Evolutionary conservation across 495 filamentous ascomycete species (phyloP).

Genomic region (Lindgomyces ingoldianus): DNA sequence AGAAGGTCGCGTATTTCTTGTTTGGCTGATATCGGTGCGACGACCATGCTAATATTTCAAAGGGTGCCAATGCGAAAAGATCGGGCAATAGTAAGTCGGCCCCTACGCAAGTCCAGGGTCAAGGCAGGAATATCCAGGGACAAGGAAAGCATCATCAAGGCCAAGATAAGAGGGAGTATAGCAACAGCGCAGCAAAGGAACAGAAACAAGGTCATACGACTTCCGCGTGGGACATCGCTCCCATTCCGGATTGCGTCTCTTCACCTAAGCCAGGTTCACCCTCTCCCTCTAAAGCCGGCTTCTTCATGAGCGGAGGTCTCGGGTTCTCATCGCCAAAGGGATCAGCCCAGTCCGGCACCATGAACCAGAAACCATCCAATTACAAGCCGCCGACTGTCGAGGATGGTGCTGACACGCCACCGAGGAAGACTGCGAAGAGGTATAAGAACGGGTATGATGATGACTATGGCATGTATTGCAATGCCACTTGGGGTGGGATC

Average conservation of each 20-base stretch:
- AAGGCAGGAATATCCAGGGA: too few species aligned
- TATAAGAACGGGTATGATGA: conserved; percentile 9
- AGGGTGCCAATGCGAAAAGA: too few species aligned
- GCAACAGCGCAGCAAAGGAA: too few species aligned
- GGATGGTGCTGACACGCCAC: neutral
- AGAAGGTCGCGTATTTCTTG: too few species aligned
- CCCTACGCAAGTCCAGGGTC: too few species aligned
- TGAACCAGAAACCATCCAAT: neutral
- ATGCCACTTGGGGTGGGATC: neutral
- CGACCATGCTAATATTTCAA: too few species aligned
- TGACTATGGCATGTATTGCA: conserved; percentile 1
- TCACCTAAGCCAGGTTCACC: neutral
- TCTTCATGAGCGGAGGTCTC: conserved; percentile 8
- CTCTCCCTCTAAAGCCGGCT: neutral
- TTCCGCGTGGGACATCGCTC: neutral
- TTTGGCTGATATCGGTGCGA: too few species aligned
- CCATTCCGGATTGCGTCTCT: neutral
- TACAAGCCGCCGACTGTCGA: conserved; percentile 10
- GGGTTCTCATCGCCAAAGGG: neutral
- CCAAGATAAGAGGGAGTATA: too few species aligned
- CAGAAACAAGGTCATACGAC: too few species aligned
- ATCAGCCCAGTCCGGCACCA: neutral
- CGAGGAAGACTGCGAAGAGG: neutral
- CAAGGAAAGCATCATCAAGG: too few species aligned
- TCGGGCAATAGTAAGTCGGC: too few species aligned